These are phyloP conservation scores for Daldinia bambusicola DNA, from an alignment of 495 filamentous ascomycete genomes.

Conservation along the genomic window DNA sequence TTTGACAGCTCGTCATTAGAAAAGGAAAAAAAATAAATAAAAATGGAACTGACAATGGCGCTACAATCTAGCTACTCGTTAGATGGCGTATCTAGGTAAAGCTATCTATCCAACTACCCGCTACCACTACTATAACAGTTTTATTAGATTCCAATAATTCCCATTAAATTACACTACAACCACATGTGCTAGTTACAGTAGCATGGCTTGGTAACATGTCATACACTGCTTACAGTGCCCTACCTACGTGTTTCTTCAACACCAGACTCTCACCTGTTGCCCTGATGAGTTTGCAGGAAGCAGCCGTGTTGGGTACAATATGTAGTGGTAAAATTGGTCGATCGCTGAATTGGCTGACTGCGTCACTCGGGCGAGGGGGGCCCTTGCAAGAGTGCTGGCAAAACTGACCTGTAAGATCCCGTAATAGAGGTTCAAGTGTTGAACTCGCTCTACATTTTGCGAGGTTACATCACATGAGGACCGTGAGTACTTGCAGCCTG, in stretches of 20 bases:
- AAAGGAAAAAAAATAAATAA: no score
- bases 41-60: constrained; percentile 32
- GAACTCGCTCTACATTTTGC: constrained; percentile 38
- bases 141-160: constrained; percentile 14
- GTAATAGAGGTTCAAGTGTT: constrained; percentile 35
- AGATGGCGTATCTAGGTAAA: constrained; percentile 14
- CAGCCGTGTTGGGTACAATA: constrained; percentile 21
- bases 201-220: constrained; percentile 38
- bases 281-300: constrained; percentile 34
- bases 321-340: constrained; percentile 33
- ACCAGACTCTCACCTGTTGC: constrained; percentile 3
- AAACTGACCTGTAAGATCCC: constrained; percentile 45
- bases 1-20: constrained; percentile 35
- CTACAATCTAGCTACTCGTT: constrained; percentile 31
- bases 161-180: constrained; percentile 21
- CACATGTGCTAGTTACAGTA: constrained; percentile 22
- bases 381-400: constrained; percentile 29
- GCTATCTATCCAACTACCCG: constrained; percentile 4
- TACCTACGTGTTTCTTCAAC: constrained; percentile 22
- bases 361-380: constrained; percentile 42
- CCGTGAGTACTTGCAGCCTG: constrained; percentile 24
- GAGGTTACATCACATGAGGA: constrained; percentile 43
- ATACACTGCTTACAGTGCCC: constrained; percentile 25
- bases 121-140: constrained; percentile 3
- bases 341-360: constrained; percentile 46